A percentile compares a stretch with the other conserved stretches of the same genome.
Conservation (phyloP, 148 eudicot genomes). For the Vaccinium macrocarpon region DNA sequence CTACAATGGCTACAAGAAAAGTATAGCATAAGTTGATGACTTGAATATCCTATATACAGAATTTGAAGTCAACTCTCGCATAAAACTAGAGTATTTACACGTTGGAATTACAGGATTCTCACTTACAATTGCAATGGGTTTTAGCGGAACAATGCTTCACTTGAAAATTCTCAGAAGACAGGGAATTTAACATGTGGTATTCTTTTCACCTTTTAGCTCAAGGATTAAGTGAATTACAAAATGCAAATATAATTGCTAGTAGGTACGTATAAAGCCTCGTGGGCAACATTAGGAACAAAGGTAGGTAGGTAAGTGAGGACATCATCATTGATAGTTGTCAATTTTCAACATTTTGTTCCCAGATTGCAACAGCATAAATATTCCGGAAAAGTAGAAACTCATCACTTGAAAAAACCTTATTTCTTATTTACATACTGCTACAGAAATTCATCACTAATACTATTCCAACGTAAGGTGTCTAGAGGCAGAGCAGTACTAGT, state of each 20-base stretch:
- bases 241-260: background rate
- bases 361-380: background rate
- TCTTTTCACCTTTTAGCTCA: background rate
- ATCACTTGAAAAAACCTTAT: background rate
- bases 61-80: background rate
- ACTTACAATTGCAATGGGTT: background rate
- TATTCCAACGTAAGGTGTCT: background rate
- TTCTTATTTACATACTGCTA: background rate
- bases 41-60: background rate
- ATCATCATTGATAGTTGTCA: background rate
- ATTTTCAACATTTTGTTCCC: background rate
- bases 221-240: background rate
- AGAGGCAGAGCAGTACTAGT: background rate
- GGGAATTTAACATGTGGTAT: background rate
- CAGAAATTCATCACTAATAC: background rate
- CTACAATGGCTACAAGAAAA: background rate
- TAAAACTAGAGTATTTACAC: background rate
- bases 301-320: background rate
- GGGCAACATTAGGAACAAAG: background rate
- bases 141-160: background rate
- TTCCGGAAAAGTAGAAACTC: background rate
- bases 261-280: background rate
- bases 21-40: background rate
- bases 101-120: background rate
- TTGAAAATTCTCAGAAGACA: background rate